Evolutionary conservation across 2,329 filamentous ascomycete genomes (phyloP), one percentile per base, ranked within the genome.

Genomic region (Epichloe sylvatica): DNA sequence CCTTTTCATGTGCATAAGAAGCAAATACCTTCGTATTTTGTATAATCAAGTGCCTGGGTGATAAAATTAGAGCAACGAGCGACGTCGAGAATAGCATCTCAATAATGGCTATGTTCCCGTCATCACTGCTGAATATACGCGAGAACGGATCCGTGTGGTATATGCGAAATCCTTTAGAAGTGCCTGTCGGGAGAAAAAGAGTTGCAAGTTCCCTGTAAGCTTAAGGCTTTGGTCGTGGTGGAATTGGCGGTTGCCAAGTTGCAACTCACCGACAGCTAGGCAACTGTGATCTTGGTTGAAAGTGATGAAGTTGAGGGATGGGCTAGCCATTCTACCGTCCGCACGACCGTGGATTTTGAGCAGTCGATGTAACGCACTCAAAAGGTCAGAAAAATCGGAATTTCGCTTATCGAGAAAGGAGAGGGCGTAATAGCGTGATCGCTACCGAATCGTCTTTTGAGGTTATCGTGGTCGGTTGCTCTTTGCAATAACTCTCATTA

Each of bases 61-160:
- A 96, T 40, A 95, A 75, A 54, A 96, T 90, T 49, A 97, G 76
- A 48, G 92, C 92, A 51, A 98, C 91, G 36, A 98, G 79, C 2
- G 92, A 97, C 34, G 92, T 97, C 34, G 91, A 96, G 69, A 98
- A 98, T 56, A 98, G 81, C 90, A 97, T 97, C 72, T 98, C 92
- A 60, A 97, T 84, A 56, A 96, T 89, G 44, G 89, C 86, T 49
- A 98, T 91, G 66, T 97, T 94, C 52, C 87, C 88, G 63, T 97
- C 89, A 64, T 91, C 86, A 62, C 87, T 92, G 64, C 90, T 91
- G 67, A 92, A 96, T 62, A 90, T 89, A 68, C 94, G 92, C 58
- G 84, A 84, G 66, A 97, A 98, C 0, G 92, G 91, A 57, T 97
- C 92, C 56, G 91, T 97, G 57, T 89, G 91, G 69, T 95, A 98